phyloP scores from a whole-genome alignment of 1,284 basidiomycete genomes.

The Wolfiporia cocos region DNA sequence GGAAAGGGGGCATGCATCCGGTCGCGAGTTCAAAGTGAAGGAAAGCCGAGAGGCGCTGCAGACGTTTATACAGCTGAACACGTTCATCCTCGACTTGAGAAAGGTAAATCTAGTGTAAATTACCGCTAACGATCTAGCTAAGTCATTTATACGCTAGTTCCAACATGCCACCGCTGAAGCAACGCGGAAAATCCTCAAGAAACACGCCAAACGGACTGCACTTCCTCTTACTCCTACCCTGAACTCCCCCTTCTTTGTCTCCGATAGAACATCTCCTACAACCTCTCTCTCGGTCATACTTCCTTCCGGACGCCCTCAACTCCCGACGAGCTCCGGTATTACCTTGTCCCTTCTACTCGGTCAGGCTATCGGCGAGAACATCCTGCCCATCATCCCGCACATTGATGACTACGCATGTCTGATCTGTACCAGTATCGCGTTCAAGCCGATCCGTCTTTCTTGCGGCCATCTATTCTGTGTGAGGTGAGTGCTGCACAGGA shows the following conservation, averaged over 20 bases:
- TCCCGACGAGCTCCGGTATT: conserved; percentile 22
- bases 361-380: conserved; percentile 78
- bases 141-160: conserved; percentile 37
- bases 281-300: conserved; percentile 7
- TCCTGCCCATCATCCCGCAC: conserved; percentile 80
- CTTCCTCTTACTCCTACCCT: conserved; percentile 41
- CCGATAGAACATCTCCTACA: conserved; percentile 5
- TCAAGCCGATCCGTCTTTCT: conserved; percentile 80
- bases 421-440: conserved; percentile 81
- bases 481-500: conserved; percentile 30
- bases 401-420: conserved; percentile 76
- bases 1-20: conserved; percentile 52
- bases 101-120: conserved; percentile 44
- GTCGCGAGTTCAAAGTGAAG: conserved; percentile 54
- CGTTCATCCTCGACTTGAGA: conserved; percentile 81
- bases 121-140: neutral
- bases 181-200: conserved; percentile 88
- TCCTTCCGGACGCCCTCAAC: conserved; percentile 4
- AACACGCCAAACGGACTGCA: conserved; percentile 86
- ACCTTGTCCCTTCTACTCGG: conserved; percentile 78
- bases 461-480: conserved; percentile 95
- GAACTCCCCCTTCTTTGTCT: conserved; percentile 13
- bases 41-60: conserved; percentile 66
- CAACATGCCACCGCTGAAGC: conserved; percentile 88
- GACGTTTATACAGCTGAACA: conserved; percentile 78